phyloP scores from a whole-genome alignment of 176 grass and related monocot genomes.

The Oryza punctata region DNA sequence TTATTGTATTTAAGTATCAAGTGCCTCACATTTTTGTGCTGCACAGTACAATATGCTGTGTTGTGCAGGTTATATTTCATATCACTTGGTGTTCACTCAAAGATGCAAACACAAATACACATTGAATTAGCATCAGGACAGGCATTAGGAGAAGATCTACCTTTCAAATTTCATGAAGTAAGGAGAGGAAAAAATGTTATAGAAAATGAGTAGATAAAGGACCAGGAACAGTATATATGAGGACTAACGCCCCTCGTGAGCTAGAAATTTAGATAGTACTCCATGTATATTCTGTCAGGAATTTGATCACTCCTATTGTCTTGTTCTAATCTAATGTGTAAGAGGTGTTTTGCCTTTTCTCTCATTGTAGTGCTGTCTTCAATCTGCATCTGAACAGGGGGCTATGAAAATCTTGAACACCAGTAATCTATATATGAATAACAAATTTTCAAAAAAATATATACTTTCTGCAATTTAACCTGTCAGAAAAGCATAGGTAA shows the following conservation, averaged over 20 bases:
- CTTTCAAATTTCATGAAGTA: neutral
- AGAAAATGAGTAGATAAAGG: neutral
- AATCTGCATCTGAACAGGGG: neutral
- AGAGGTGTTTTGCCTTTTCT: conserved; percentile 9
- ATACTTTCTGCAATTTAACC: neutral
- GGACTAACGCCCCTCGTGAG: neutral
- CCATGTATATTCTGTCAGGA: neutral
- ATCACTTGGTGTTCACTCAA: neutral
- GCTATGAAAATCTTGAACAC: neutral
- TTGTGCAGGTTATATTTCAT: conserved; percentile 2
- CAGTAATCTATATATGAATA: neutral
- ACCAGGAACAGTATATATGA: neutral
- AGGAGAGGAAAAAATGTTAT: neutral
- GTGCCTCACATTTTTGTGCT: neutral
- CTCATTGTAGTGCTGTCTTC: neutral
- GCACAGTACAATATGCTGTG: neutral
- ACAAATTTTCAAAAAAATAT: neutral
- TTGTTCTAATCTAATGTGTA: neutral
- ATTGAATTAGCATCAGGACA: neutral
- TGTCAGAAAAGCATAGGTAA: neutral
- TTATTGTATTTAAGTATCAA: neutral
- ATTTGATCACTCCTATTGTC: neutral
- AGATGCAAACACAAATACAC: neutral
- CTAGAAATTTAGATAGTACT: neutral
- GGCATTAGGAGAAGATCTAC: neutral